Evolutionary conservation across 768 basidiomycete genomes (phyloP).

Genomic region (Filobasidium wieringae): DNA sequence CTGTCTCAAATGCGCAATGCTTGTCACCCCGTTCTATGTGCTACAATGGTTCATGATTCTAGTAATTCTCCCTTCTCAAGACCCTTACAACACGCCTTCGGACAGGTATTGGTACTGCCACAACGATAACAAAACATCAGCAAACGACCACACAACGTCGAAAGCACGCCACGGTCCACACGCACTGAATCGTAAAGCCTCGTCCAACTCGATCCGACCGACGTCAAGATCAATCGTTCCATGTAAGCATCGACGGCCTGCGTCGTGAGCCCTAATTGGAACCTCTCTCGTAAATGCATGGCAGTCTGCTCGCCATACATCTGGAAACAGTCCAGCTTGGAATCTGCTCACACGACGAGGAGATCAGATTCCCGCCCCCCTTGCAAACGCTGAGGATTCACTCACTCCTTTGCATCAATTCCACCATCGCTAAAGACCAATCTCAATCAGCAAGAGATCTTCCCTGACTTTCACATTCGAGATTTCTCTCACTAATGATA

Average conservation of each 20-base stretch:
- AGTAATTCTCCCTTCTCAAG: too few species aligned
- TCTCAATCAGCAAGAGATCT: conserved; percentile 11
- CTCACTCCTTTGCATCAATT: conserved; percentile 91
- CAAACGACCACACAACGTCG: too few species aligned
- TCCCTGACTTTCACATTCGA: not conserved
- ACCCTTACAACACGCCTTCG: conserved; percentile 69
- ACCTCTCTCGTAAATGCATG: conserved; percentile 74
- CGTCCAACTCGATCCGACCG: conserved; percentile 87
- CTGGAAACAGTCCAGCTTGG: conserved; percentile 77
- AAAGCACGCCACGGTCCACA: not conserved
- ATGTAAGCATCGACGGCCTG: conserved; percentile 68
- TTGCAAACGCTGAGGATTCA: not conserved
- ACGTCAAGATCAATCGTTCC: conserved; percentile 78
- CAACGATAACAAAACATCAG: not conserved
- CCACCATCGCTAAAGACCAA: conserved; percentile 55
- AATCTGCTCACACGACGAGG: conserved; percentile 48
- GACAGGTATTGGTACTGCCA: conserved; percentile 87
- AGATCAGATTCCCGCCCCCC: not conserved
- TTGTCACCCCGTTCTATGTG: too few species aligned
- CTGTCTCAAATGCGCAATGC: too few species aligned
- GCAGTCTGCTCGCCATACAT: conserved; percentile 86
- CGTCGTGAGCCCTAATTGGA: conserved; percentile 81
- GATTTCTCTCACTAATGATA: conserved; percentile 60
- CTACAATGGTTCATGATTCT: too few species aligned
- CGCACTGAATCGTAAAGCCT: conserved; percentile 71